Evolutionary conservation across 2,329 filamentous ascomycete genomes (phyloP).

Genomic region (Helotiales sp.): DNA sequence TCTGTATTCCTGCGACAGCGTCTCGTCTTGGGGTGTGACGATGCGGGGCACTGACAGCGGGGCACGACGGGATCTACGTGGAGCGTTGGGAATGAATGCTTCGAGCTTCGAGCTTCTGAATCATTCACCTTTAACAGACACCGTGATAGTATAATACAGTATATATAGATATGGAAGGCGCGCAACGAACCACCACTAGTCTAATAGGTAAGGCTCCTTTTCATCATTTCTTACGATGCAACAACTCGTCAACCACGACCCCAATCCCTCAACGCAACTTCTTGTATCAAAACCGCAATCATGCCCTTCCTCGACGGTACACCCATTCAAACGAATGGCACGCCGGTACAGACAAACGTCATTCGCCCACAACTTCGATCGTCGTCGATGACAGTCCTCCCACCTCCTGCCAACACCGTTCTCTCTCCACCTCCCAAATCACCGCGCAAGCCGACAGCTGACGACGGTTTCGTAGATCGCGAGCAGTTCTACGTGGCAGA

Average conservation of each 20-base stretch:
- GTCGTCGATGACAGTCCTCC: neutral
- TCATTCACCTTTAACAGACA: slow-evolving; percentile 3
- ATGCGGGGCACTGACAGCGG: neutral
- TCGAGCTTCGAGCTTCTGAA: neutral
- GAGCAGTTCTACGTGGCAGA: slow-evolving; percentile 46
- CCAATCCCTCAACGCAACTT: too few relatives aligned
- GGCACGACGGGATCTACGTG: neutral
- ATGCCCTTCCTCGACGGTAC: too few relatives aligned
- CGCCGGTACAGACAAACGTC: too few relatives aligned
- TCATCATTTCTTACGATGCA: neutral
- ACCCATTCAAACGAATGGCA: neutral
- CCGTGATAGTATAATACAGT: neutral
- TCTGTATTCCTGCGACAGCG: neutral
- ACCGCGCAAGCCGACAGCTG: slow-evolving; percentile 3
- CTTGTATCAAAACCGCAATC: too few relatives aligned
- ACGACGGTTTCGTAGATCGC: slow-evolving; percentile 42
- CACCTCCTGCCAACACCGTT: neutral
- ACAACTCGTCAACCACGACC: neutral
- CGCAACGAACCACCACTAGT: slow-evolving; percentile 28
- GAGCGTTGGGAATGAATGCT: neutral
- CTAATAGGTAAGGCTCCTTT: slow-evolving; percentile 29
- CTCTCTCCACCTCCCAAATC: neutral
- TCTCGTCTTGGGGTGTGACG: neutral
- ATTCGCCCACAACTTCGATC: neutral
- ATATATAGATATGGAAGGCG: slow-evolving; percentile 26